phyloP scores from a whole-genome alignment of 2,329 filamentous ascomycete species.

The Ceratocystis eucalypticola region DNA sequence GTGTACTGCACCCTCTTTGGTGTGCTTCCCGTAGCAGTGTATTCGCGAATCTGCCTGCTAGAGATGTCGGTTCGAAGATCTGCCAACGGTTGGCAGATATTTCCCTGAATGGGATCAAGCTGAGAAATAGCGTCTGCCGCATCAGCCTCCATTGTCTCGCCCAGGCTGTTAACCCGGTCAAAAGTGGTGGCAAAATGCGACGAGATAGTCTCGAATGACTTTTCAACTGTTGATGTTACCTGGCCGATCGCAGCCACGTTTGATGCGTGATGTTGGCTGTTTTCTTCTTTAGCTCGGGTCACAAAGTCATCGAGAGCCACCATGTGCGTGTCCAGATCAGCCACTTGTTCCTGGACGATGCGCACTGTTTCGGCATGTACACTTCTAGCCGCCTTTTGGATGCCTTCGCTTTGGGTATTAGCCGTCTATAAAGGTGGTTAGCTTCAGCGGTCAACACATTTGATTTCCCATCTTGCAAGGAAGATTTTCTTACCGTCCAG shows the following conservation, averaged over 20 bases:
- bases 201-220: conserved; percentile 57
- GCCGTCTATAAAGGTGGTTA: conserved; percentile 41
- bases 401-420: conserved; percentile 66
- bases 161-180: conserved; percentile 54
- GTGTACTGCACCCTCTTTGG: conserved; percentile 68
- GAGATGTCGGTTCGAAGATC: conserved; percentile 58
- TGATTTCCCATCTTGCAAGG: too few relatives aligned
- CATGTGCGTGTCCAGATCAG: conserved; percentile 79
- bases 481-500: conserved; percentile 50
- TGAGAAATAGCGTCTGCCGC: conserved; percentile 44
- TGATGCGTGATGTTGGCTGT: conserved; percentile 59
- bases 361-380: conserved; percentile 83
- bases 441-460: conserved; percentile 11
- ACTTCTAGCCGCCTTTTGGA: conserved; percentile 69
- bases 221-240: conserved; percentile 54
- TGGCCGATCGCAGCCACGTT: conserved; percentile 53
- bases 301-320: conserved; percentile 84
- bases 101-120: conserved; percentile 45
- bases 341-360: conserved; percentile 80
- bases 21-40: conserved; percentile 71
- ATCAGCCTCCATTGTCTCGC: conserved; percentile 50
- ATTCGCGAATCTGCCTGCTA: conserved; percentile 56
- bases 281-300: conserved; percentile 64
- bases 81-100: conserved; percentile 54
- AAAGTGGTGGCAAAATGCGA: conserved; percentile 56